Percentiles rank a stretch among this genome's conserved stretches.
Evolutionary conservation across 1,139 yeast genomes (phyloP).

Genomic region (Yamadazyma jaroonii): DNA sequence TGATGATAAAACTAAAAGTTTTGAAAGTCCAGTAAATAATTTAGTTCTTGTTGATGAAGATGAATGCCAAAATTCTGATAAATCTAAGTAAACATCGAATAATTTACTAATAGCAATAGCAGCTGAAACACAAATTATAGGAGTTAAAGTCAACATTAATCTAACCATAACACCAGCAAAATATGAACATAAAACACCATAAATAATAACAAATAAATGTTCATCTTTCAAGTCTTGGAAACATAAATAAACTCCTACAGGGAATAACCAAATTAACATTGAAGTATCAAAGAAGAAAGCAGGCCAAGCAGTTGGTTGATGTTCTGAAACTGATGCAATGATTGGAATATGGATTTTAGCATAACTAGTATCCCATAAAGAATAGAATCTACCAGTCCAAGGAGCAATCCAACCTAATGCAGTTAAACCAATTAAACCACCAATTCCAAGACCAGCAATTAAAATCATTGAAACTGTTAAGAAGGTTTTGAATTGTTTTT

Average conservation of each 20-base stretch:
- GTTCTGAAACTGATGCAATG: conserved; percentile 98
- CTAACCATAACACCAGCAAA: conserved; percentile 99
- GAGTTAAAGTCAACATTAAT: conserved; percentile 94
- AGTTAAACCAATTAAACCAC: conserved; percentile 75
- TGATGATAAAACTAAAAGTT: conserved; percentile 62
- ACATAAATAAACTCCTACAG: conserved; percentile 90
- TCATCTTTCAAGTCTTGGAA: conserved; percentile 90
- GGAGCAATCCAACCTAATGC: conserved; percentile 95
- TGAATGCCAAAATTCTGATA: conserved; percentile 42
- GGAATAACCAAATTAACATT: conserved; percentile 95
- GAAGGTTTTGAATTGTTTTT: conserved; percentile 72
- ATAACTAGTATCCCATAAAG: conserved; percentile 96
- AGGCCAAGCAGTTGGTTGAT: conserved; percentile 99
- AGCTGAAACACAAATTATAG: conserved; percentile 86
- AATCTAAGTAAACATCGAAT: conserved; percentile 78
- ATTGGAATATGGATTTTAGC: conserved; percentile 98
- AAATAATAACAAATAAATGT: conserved; percentile 88
- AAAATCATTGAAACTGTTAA: conserved; percentile 58
- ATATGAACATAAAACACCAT: conserved; percentile 88
- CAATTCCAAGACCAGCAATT: conserved; percentile 60
- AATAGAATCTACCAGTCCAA: conserved; percentile 99
- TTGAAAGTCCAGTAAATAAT: conserved; percentile 48
- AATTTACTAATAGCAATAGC: conserved; percentile 85
- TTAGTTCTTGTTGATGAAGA: conserved; percentile 11
- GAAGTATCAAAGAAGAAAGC: conserved; percentile 93